These are phyloP conservation scores for Pseudoturritis turrita DNA, from an alignment of 345 rosid genomes.

Conservation along the genomic window DNA sequence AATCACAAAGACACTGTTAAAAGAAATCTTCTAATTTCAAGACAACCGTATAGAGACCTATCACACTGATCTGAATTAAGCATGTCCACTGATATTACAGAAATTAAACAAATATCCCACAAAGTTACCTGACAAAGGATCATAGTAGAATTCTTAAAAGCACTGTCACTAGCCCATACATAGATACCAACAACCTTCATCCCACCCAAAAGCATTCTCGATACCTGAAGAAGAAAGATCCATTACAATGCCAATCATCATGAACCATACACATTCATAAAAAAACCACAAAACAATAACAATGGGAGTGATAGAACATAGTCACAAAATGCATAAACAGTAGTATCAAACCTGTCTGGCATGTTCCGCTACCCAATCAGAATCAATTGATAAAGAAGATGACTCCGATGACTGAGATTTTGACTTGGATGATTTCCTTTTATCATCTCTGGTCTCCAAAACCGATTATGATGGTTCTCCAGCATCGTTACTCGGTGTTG, in stretches of 20 bases:
- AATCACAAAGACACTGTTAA: too few relatives aligned
- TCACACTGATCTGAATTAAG: too few relatives aligned
- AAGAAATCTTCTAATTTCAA: too few relatives aligned
- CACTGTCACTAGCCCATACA: conserved; percentile 74
- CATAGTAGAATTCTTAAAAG: conserved; percentile 75
- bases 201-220: too few relatives aligned
- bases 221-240: conserved; percentile 30
- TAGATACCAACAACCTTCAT: conserved; percentile 77
- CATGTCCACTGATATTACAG: neutral
- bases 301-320: neutral
- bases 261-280: neutral
- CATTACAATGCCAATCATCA: conserved; percentile 8
- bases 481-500: conserved; percentile 73
- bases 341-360: conserved; percentile 64
- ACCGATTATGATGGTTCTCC: conserved; percentile 72
- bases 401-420: too few relatives aligned
- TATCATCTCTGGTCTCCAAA: conserved; percentile 43
- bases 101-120: neutral
- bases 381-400: conserved; percentile 56
- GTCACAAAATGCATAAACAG: neutral
- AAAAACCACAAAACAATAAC: neutral
- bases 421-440: too few relatives aligned
- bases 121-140: conserved; percentile 66
- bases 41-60: too few relatives aligned
- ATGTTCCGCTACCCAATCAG: conserved; percentile 90